A percentile compares a stretch with the other conserved stretches of the same genome.
phyloP scores from a whole-genome alignment of 768 basidiomycete species.

The Pleurotus pulmonarius region DNA sequence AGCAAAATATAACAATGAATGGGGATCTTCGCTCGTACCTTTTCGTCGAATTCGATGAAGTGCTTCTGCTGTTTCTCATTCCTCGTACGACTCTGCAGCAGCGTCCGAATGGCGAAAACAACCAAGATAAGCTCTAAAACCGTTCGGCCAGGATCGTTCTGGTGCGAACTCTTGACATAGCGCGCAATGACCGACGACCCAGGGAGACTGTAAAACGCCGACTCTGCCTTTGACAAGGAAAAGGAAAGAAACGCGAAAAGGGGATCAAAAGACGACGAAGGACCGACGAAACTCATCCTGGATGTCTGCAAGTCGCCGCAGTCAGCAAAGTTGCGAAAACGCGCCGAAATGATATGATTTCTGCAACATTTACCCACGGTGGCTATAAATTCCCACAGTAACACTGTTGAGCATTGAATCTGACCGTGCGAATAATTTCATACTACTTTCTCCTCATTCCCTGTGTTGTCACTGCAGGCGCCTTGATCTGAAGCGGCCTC shows the following conservation, averaged over 20 bases:
- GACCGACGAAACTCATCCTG: background rate
- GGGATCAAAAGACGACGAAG: conserved; percentile 36
- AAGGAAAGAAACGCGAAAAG: conserved; percentile 65
- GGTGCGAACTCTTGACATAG: conserved; percentile 92
- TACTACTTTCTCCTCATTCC: no score
- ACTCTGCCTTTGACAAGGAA: conserved; percentile 55
- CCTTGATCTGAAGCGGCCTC: no score
- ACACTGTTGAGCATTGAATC: no score
- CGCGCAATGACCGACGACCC: conserved; percentile 83
- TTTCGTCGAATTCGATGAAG: conserved; percentile 88
- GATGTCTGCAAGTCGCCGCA: background rate
- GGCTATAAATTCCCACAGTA: no score
- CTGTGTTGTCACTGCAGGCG: no score
- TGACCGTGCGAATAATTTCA: no score
- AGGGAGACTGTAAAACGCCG: conserved; percentile 70
- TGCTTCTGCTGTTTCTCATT: conserved; percentile 82
- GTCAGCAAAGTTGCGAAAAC: background rate
- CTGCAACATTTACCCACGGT: no score
- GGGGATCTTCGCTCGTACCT: conserved; percentile 45
- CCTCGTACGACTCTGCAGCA: conserved; percentile 86
- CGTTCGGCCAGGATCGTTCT: conserved; percentile 92
- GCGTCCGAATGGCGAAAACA: conserved; percentile 83
- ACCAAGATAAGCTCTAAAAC: conserved; percentile 86
- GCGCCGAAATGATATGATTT: no score
- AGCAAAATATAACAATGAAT: background rate